phyloP scores from a whole-genome alignment of 768 basidiomycete species.

The Serendipita sp. region DNA sequence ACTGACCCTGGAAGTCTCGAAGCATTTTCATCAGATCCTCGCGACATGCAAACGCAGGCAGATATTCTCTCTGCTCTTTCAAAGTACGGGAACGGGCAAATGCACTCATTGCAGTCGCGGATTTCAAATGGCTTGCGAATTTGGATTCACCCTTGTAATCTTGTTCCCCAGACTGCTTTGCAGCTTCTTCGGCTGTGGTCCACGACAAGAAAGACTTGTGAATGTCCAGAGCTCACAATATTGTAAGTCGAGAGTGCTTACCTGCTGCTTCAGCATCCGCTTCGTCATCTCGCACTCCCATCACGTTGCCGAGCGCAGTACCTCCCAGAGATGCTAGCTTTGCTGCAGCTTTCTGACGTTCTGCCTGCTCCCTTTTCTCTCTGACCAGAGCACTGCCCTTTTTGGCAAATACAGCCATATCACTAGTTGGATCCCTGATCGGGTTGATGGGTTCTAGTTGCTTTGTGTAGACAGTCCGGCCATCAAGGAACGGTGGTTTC shows the following conservation, averaged over 20 bases:
- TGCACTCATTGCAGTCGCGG: conserved; percentile 55
- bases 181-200: conserved; percentile 34
- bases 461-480: conserved; percentile 87
- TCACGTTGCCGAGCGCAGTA: conserved; percentile 88
- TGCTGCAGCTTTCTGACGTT: conserved; percentile 89
- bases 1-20: conserved; percentile 84
- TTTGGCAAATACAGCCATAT: conserved; percentile 91
- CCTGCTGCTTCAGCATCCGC: conserved; percentile 64
- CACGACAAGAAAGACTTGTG: conserved; percentile 40
- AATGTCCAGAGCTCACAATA: conserved; percentile 34
- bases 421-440: conserved; percentile 81
- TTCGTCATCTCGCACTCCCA: conserved; percentile 93
- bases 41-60: conserved; percentile 94
- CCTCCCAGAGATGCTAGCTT: conserved; percentile 87
- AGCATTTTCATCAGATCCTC: conserved; percentile 80
- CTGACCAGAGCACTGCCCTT: conserved; percentile 92
- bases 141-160: conserved; percentile 87
- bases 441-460: conserved; percentile 97
- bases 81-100: conserved; percentile 73
- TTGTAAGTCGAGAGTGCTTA: conserved; percentile 28
- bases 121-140: conserved; percentile 88
- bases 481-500: conserved; percentile 96
- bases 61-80: conserved; percentile 90
- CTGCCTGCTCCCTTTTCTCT: conserved; percentile 92
- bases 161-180: conserved; percentile 32